These are phyloP conservation scores for Atkinsonella texensis DNA, from an alignment of 2,329 filamentous ascomycete species.

Conservation along the genomic window DNA sequence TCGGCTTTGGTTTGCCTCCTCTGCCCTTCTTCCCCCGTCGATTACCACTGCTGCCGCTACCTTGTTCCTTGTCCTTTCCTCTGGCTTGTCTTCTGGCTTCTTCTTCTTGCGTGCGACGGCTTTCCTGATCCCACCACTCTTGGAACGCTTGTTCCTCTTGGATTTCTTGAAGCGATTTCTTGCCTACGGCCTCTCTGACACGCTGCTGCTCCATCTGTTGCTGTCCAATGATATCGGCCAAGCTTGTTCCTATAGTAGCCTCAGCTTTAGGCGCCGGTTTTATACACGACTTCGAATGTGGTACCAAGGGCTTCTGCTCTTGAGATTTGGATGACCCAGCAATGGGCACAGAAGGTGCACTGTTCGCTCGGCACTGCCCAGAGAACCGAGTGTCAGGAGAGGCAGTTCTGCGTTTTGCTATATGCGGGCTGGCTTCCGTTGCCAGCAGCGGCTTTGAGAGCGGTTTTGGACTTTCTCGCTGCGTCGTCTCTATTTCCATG, in stretches of 20 bases:
- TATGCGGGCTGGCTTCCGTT: conserved; percentile 26
- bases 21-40: conserved; percentile 17
- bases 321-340: conserved; percentile 16
- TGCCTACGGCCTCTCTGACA: conserved; percentile 73
- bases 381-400: conserved; percentile 53
- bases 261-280: conserved; percentile 47
- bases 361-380: conserved; percentile 36
- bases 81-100: conserved; percentile 31
- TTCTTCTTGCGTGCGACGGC: conserved; percentile 55
- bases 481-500: conserved; percentile 21
- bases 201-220: conserved; percentile 76
- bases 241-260: conserved; percentile 55
- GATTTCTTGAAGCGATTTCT: conserved; percentile 84
- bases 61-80: conserved; percentile 25
- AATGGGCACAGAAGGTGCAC: conserved; percentile 17
- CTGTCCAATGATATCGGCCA: conserved; percentile 80
- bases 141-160: conserved; percentile 96
- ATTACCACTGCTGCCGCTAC: conserved; percentile 12
- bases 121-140: conserved; percentile 91
- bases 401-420: conserved; percentile 35
- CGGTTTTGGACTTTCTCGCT: conserved; percentile 16
- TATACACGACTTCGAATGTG: conserved; percentile 51
- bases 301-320: conserved; percentile 32
- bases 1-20: conserved; percentile 17
- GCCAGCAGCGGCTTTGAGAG: conserved; percentile 31